Evolutionary conservation across 345 rosid genomes (phyloP), one percentile per base, ranked within the genome.

Genomic region (Clarkia xantiana): DNA sequence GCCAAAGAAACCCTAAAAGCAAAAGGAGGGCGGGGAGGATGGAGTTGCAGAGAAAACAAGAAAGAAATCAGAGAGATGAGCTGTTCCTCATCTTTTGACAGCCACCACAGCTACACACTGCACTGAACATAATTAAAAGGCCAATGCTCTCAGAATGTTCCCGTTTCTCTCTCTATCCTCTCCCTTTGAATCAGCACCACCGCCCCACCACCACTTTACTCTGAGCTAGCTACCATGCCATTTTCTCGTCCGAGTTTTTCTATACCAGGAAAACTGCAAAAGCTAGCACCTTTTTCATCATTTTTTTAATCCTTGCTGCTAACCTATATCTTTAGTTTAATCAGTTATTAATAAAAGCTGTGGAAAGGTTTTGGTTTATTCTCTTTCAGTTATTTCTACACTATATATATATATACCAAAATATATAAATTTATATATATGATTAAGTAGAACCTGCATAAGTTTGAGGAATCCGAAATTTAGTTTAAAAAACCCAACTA

Each of bases 171-270:
- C 25, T 22, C 25, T 22, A 22, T 22, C 25, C 2, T 22, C 36
- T 2, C 55, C 58, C 58, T 54, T 54, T 48, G 61, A 57, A 58
- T 58, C 62, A 58, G 62, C 55, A 58, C 50, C 56, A 58, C 55
- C 62, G 62, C 50, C 49, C 62, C 44, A 58, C 56, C 55, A 43
- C 62, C 41, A 20, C 53, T 23, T 40, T 39, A 29, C 46, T 47
- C 43, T 50, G 54, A 49, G 41, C 36, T 29, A 25, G 10, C 51
- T 39, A 18, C 11, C 38, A 15, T 39, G 36, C 36, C 36, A 29
- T 42, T 19, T 45, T 29, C 55, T 16, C 61, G 42, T 10, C 52
- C 9, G 17, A 23, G 23, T 14, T 55, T 53, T 46, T 38, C 42
- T 36, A 8, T 19, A 42, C 55, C 40, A 56, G 39, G 19, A 42